Evolutionary conservation across 2,329 filamentous ascomycete species (phyloP).

Genomic region (Emmonsiellopsis sp.): DNA sequence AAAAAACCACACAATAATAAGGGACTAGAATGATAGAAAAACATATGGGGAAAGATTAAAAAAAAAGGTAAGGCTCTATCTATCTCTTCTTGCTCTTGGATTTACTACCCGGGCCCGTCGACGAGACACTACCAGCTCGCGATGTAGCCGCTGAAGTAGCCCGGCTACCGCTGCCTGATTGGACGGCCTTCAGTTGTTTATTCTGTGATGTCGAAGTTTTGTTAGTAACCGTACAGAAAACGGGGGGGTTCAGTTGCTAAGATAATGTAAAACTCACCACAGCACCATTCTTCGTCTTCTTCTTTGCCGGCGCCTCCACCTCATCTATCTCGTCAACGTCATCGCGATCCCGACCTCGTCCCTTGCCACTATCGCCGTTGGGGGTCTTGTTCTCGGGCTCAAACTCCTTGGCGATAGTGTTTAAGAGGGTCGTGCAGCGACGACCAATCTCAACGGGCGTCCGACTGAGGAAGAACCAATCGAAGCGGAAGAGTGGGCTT

Average conservation of each 20-base stretch:
- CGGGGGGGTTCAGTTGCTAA: not conserved
- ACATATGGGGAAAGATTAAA: too few relatives aligned
- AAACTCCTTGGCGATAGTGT: constrained; percentile 90
- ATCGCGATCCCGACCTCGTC: constrained; percentile 46
- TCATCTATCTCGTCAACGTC: constrained; percentile 77
- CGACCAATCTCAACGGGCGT: constrained; percentile 88
- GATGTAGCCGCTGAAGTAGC: constrained; percentile 68
- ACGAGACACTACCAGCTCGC: constrained; percentile 78
- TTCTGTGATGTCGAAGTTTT: constrained; percentile 51
- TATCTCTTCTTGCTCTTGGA: constrained; percentile 40
- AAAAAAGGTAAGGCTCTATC: constrained; percentile 7
- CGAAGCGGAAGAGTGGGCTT: constrained; percentile 89
- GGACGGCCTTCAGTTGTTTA: constrained; percentile 84
- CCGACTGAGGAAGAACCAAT: constrained; percentile 97
- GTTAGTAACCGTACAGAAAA: constrained; percentile 8
- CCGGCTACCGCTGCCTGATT: constrained; percentile 60
- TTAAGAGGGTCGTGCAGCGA: constrained; percentile 86
- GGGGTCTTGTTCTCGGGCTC: constrained; percentile 47
- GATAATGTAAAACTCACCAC: constrained; percentile 53
- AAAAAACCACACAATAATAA: too few relatives aligned
- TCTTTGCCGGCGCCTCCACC: constrained; percentile 77
- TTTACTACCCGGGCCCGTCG: constrained; percentile 48
- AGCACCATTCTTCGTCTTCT: constrained; percentile 81
- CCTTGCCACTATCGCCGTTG: constrained; percentile 58
- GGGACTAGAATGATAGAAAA: too few relatives aligned